These are phyloP conservation scores for Colletotrichum horii DNA, from an alignment of 2,329 filamentous ascomycete species.

Conservation along the genomic window DNA sequence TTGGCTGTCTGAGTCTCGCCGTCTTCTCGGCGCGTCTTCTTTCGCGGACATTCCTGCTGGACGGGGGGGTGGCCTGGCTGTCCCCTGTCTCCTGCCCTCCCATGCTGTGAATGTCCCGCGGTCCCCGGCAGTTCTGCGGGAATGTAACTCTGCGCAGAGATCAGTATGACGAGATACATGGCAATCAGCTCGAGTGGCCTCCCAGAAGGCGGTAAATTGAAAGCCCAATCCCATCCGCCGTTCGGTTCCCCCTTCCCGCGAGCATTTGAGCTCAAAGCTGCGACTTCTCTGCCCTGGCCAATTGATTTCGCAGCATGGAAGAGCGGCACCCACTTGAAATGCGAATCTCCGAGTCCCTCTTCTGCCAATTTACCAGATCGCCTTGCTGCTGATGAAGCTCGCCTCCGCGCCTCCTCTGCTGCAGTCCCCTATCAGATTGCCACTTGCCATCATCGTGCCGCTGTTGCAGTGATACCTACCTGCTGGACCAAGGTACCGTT, in stretches of 20 bases:
- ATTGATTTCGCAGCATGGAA: neutral
- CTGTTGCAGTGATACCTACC: neutral
- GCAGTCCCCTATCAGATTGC: neutral
- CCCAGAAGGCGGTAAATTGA: neutral
- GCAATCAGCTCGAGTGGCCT: neutral
- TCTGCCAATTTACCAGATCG: constrained; percentile 8
- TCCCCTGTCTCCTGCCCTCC: neutral
- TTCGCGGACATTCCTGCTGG: neutral
- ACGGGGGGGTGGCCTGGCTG: neutral
- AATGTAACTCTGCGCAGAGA: neutral
- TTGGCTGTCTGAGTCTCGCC: neutral
- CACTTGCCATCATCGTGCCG: constrained; percentile 2
- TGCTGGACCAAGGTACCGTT: neutral
- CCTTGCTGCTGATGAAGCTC: neutral
- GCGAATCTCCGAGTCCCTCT: neutral
- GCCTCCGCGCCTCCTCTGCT: neutral
- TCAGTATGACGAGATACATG: neutral
- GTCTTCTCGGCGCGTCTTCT: constrained; percentile 3
- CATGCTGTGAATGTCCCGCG: neutral
- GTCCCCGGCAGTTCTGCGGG: neutral
- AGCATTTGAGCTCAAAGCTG: neutral
- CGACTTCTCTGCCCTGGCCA: neutral
- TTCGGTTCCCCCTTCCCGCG: neutral
- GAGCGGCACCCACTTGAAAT: neutral
- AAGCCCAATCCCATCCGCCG: neutral